Base-by-base conservation (phyloP, 2,329 filamentous ascomycete species). In the Diaporthe helianthi region DNA sequence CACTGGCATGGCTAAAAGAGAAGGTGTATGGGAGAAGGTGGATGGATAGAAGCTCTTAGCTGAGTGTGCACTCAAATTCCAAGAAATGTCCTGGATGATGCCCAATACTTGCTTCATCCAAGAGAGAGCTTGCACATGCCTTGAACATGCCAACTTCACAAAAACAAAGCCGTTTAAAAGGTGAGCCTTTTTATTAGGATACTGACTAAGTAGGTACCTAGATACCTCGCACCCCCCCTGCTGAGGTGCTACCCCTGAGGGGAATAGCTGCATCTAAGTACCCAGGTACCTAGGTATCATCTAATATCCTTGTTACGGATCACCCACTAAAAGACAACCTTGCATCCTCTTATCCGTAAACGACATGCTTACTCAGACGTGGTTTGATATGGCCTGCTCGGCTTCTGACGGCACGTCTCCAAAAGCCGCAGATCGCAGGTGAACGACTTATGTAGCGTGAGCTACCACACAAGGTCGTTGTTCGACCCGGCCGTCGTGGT, bases 261-360 rank as follows among this genome's bases (percentile, higher is more conserved):
- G 58, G 58, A 8, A 33, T 63, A 63, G 58, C 58, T 26, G 44
- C 24, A 12, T 38, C 12, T 38, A n/a, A n/a, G n/a, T n/a, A n/a
- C n/a, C n/a, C n/a, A n/a, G n/a, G n/a, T n/a, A n/a, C n/a, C n/a
- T n/a, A n/a, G n/a, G n/a, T n/a, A n/a, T n/a, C n/a, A n/a, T n/a
- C n/a, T n/a, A n/a, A n/a, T n/a, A 63, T 49, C 58, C 58, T 31
- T 47, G 58, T 49, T 24, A n/a, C 29, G 17, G 44, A 49, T 63
- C 44, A 36, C 29, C 58, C 58, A 63, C 58, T 63, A 63, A 17
- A 44, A 19, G 29, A 49, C 58, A 44, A 63, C 44, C 58, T 63
- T 44, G 58, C 49, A 63, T 63, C 10, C 58, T 63, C 58, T 63
- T 49, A 49, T 63, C 58, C 41, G 17, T 22, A 29, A 31, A 12